These are phyloP conservation scores for Kodamaea laetipori DNA, from an alignment of 805 yeast genomes.

Conservation along the genomic window DNA sequence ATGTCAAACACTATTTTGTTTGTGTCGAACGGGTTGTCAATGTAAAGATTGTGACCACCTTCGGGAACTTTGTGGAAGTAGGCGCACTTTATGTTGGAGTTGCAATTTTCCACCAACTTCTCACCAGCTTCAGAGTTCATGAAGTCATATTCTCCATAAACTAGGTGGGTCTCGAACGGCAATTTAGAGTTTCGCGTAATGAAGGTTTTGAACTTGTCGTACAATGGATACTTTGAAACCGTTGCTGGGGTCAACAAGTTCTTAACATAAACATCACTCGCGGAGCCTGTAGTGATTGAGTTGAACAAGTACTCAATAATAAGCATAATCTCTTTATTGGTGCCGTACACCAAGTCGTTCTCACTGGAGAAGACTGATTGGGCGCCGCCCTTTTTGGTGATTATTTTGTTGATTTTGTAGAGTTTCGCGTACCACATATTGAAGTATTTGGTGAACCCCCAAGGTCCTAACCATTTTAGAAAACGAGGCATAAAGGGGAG, in stretches of 20 bases:
- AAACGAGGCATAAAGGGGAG: constrained; percentile 51
- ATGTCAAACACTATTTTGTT: constrained; percentile 27
- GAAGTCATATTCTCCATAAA: constrained; percentile 75
- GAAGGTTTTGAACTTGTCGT: constrained; percentile 51
- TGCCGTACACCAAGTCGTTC: constrained; percentile 41
- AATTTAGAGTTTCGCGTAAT: constrained; percentile 21
- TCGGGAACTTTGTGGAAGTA: constrained; percentile 26
- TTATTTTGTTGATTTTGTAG: constrained; percentile 41
- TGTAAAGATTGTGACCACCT: constrained; percentile 48
- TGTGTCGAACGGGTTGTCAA: constrained; percentile 48
- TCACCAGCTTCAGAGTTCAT: constrained; percentile 64
- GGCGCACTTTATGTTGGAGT: background rate
- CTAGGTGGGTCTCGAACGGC: constrained; percentile 42
- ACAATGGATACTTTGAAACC: constrained; percentile 64
- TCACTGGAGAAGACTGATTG: constrained; percentile 21
- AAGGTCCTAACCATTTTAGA: constrained; percentile 49
- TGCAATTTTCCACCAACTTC: constrained; percentile 25
- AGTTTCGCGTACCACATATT: constrained; percentile 44
- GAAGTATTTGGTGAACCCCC: constrained; percentile 39
- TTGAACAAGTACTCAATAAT: constrained; percentile 46
- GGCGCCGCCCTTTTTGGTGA: constrained; percentile 34
- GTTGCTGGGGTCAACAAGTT: constrained; percentile 57
- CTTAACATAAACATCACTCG: constrained; percentile 46
- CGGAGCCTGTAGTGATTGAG: constrained; percentile 40
- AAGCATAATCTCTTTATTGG: constrained; percentile 36